These are phyloP conservation scores for Sporisorium sorghi DNA, from an alignment of 1,284 basidiomycete genomes.

Conservation along the genomic window DNA sequence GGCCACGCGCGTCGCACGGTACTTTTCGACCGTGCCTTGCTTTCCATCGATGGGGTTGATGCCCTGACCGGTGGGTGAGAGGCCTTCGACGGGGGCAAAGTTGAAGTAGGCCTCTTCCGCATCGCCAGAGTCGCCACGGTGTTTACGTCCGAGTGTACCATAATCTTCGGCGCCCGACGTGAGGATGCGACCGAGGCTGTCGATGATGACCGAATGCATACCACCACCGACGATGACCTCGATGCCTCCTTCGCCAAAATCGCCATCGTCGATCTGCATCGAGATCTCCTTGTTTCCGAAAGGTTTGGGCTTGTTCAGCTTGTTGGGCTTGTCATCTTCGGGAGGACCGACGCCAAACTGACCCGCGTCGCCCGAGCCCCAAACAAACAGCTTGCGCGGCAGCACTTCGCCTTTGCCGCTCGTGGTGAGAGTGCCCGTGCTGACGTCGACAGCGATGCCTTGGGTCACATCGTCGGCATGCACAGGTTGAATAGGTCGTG, in stretches of 20 bases:
- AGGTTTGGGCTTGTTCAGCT: constrained; percentile 63
- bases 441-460: constrained; percentile 43
- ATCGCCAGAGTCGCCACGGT: constrained; percentile 76
- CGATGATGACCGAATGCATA: constrained; percentile 67
- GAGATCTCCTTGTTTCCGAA: constrained; percentile 60
- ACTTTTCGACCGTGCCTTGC: constrained; percentile 76
- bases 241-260: constrained; percentile 58
- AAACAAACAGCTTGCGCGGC: constrained; percentile 65
- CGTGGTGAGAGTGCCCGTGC: constrained; percentile 16
- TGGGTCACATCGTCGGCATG: constrained; percentile 32
- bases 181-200: constrained; percentile 59
- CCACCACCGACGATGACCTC: constrained; percentile 63
- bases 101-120: constrained; percentile 82
- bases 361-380: constrained; percentile 67
- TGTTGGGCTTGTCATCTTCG: constrained; percentile 65
- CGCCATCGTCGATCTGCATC: constrained; percentile 55
- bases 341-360: constrained; percentile 66
- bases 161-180: constrained; percentile 93
- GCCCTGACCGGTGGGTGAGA: constrained; percentile 69
- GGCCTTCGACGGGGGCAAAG: constrained; percentile 79
- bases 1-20: constrained; percentile 83
- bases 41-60: constrained; percentile 74
- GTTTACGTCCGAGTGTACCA: constrained; percentile 79
- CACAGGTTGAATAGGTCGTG: constrained; percentile 37
- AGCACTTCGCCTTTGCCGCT: constrained; percentile 44